phyloP scores from a whole-genome alignment of 805 yeast species.

The Suhomyces xylopsoci region DNA sequence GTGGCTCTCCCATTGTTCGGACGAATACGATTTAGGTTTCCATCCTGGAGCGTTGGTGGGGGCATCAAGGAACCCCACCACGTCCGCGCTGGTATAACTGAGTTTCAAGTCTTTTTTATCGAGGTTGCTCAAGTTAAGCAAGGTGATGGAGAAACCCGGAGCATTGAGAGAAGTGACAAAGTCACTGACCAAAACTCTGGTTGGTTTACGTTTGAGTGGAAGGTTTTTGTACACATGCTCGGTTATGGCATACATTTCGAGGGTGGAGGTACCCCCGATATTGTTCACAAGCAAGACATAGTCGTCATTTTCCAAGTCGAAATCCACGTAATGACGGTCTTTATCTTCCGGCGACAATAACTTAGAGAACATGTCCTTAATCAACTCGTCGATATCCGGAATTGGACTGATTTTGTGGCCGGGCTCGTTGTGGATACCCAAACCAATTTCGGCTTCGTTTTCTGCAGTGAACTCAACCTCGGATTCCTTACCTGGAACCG shows the following conservation, averaged over 20 bases:
- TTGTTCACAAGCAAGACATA: slow-evolving; percentile 75
- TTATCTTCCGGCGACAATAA: slow-evolving; percentile 60
- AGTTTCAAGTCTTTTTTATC: slow-evolving; percentile 19
- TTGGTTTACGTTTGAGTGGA: slow-evolving; percentile 57
- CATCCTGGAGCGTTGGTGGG: slow-evolving; percentile 84
- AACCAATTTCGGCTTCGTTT: slow-evolving; percentile 81
- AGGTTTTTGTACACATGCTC: slow-evolving; percentile 54
- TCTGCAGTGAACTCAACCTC: slow-evolving; percentile 47
- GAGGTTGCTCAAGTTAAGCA: slow-evolving; percentile 64
- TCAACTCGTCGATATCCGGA: slow-evolving; percentile 64
- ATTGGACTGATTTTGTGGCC: slow-evolving; percentile 69
- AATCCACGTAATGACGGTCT: slow-evolving; percentile 80
- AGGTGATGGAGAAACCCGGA: slow-evolving; percentile 85
- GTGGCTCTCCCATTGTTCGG: slow-evolving; percentile 29
- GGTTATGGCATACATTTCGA: slow-evolving; percentile 74
- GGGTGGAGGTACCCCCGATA: slow-evolving; percentile 82
- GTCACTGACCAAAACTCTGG: slow-evolving; percentile 68
- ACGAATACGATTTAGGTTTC: slow-evolving; percentile 45
- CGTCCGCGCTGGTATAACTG: slow-evolving; percentile 22
- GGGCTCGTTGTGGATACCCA: slow-evolving; percentile 96
- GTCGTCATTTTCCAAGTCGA: slow-evolving; percentile 55
- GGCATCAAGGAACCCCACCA: slow-evolving; percentile 58
- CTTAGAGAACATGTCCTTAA: slow-evolving; percentile 56
- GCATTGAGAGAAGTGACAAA: slow-evolving; percentile 89
- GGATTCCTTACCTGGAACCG: slow-evolving; percentile 74